These are phyloP conservation scores for Thermomucor indicae-seudaticae DNA, from an alignment of 371 early-diverging fungal genomes.

Conservation along the genomic window DNA sequence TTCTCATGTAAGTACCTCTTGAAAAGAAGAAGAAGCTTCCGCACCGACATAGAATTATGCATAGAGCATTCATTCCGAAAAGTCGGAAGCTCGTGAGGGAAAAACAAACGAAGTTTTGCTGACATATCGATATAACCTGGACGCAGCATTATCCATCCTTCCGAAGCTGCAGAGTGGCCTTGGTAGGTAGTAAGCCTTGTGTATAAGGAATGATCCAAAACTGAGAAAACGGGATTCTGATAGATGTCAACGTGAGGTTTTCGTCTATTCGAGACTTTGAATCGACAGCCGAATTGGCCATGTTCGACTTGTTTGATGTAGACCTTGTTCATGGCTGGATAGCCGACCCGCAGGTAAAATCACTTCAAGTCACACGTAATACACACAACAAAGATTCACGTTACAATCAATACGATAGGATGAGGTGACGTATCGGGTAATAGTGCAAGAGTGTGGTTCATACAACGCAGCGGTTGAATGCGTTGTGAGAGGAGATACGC, in stretches of 20 bases:
- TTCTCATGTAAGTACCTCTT: background rate
- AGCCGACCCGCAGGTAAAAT: conserved; percentile 61
- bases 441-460: conserved; percentile 49
- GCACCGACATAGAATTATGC: no score
- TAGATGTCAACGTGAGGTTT: conserved; percentile 85
- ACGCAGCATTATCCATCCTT: conserved; percentile 44
- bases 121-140: conserved; percentile 33
- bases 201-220: background rate
- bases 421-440: conserved; percentile 48
- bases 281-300: conserved; percentile 61
- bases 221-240: background rate
- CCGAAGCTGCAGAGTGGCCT: conserved; percentile 51
- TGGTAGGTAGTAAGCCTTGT: conserved; percentile 17
- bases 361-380: no score
- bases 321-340: conserved; percentile 91
- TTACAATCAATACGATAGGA: no score
- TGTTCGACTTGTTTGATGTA: conserved; percentile 80
- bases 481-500: conserved; percentile 65
- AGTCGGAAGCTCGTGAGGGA: no score
- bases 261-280: conserved; percentile 76
- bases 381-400: no score
- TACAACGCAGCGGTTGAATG: conserved; percentile 83
- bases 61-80: no score
- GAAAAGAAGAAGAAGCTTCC: background rate
- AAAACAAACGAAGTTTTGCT: conserved; percentile 31